Evolutionary conservation across 768 basidiomycete genomes (phyloP), one percentile per base, ranked within the genome.

Genomic region (Trametes meyenii): DNA sequence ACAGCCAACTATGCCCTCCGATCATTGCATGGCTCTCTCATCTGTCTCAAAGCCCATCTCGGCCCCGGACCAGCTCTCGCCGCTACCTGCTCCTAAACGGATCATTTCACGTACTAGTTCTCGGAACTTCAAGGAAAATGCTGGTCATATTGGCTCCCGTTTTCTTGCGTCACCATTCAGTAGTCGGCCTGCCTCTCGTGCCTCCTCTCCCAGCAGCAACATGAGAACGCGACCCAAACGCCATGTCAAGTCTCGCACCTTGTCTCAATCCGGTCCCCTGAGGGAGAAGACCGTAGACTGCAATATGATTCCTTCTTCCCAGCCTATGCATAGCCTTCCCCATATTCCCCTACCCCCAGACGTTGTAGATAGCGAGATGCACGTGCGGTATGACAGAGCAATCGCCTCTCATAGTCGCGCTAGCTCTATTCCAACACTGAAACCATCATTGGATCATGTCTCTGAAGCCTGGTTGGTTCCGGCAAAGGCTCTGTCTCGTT

Each of bases 141-240:
- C 39, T 19, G 10, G 24, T 23, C 62, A 55, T 24, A 42, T 42
- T 17, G 17, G 58, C 39, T 61, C 70, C 58, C 71, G 60, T 21
- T 26, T 48, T 19, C 76, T 82, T 23, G 78, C 74, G 12, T 83
- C 80, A 24, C 81, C 83, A 1, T 84, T 82, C 65, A 73, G 68
- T 51, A 81, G 81, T 45, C 75, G 77, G 44, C 79, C 81, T 17
- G 70, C 68, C 38, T 83, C 83, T 53, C 69, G 74, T 44, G 58
- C 70, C 29, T 58, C 76, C 23, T 80, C 79, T 51, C 77, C 79
- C 6, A 73, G 71, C 21, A 57, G 56, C 33, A 24, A 48, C 19
- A 49, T 58, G 12, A 58, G 69, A 58, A 67, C 63, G 44, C 64
- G 57, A 29, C 60, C 64, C 13, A 59, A 70, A 11, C 63, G 69